Evolutionary conservation across 2,329 filamentous ascomycete species (phyloP).

Genomic region (Xylaria sp.): DNA sequence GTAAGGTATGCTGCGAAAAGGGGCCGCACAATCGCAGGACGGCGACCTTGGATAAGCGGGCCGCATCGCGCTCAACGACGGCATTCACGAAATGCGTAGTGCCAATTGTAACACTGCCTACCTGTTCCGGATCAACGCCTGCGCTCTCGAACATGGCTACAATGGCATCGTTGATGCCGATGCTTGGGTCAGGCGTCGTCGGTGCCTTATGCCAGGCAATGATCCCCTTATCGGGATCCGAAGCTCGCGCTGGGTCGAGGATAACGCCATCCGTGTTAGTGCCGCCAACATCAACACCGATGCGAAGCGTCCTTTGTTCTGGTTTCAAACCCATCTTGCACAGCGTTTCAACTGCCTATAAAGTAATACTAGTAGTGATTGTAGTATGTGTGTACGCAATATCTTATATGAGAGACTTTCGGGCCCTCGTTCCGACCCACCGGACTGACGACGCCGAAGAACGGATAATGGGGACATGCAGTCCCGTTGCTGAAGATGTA

Average conservation of each 20-base stretch:
- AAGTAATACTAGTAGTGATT: background rate
- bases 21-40: constrained; percentile 66
- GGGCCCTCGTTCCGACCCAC: background rate
- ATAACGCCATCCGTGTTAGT: constrained; percentile 67
- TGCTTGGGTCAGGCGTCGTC: constrained; percentile 61
- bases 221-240: constrained; percentile 55
- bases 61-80: constrained; percentile 63
- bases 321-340: constrained; percentile 36
- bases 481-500: constrained; percentile 3
- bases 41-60: constrained; percentile 61
- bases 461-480: constrained; percentile 1
- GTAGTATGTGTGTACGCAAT: background rate
- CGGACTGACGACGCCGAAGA: constrained; percentile 1
- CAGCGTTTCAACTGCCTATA: background rate
- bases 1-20: constrained; percentile 62
- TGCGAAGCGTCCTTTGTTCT: constrained; percentile 42
- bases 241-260: constrained; percentile 56
- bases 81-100: constrained; percentile 71
- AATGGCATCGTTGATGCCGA: constrained; percentile 60
- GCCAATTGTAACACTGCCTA: constrained; percentile 64
- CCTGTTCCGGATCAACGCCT: constrained; percentile 47
- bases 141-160: constrained; percentile 54
- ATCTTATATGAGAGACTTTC: constrained; percentile 11
- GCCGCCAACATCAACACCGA: constrained; percentile 52
- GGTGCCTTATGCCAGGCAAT: constrained; percentile 62